A percentile compares a stretch with the other conserved stretches of the same genome.
Conservation (phyloP, 2,329 filamentous ascomycete species). For the Dryadomyces quercus-mongolicae region DNA sequence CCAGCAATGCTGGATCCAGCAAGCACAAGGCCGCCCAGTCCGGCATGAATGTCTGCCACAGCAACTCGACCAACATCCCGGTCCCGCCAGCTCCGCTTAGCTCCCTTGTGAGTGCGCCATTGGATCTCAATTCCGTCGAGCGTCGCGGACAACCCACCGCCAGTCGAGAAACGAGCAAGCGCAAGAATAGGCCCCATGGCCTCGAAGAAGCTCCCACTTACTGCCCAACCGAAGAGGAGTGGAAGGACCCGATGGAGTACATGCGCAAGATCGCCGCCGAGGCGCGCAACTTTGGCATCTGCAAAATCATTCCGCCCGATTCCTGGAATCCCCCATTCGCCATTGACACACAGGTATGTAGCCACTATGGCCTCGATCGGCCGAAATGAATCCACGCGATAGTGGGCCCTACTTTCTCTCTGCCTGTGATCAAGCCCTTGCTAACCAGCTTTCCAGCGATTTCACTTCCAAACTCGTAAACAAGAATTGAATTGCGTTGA, state of each 20-base stretch:
- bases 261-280: slow-evolving; percentile 85
- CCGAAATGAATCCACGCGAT: not conserved
- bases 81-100: slow-evolving; percentile 41
- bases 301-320: slow-evolving; percentile 90
- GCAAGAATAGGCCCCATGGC: slow-evolving; percentile 68
- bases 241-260: slow-evolving; percentile 86
- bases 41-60: slow-evolving; percentile 36
- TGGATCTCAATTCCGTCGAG: slow-evolving; percentile 85
- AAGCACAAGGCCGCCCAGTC: slow-evolving; percentile 36
- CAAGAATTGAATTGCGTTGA: slow-evolving; percentile 97
- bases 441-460: slow-evolving; percentile 48
- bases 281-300: slow-evolving; percentile 77
- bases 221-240: slow-evolving; percentile 82
- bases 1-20: slow-evolving; percentile 25
- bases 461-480: slow-evolving; percentile 91
- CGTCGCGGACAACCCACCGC: slow-evolving; percentile 73
- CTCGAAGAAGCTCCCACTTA: slow-evolving; percentile 86
- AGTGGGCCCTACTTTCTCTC: not conserved
- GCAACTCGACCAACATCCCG: slow-evolving; percentile 29
- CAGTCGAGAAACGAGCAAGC: slow-evolving; percentile 63
- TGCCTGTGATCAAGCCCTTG: not conserved
- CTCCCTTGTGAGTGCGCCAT: slow-evolving; percentile 44
- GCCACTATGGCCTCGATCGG: too few species aligned
- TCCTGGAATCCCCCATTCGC: slow-evolving; percentile 91
- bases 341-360: slow-evolving; percentile 81